A percentile compares a stretch with the other conserved stretches of the same genome.
Evolutionary conservation across 2,329 filamentous ascomycete species (phyloP).

Genomic region (Phoma sp.): DNA sequence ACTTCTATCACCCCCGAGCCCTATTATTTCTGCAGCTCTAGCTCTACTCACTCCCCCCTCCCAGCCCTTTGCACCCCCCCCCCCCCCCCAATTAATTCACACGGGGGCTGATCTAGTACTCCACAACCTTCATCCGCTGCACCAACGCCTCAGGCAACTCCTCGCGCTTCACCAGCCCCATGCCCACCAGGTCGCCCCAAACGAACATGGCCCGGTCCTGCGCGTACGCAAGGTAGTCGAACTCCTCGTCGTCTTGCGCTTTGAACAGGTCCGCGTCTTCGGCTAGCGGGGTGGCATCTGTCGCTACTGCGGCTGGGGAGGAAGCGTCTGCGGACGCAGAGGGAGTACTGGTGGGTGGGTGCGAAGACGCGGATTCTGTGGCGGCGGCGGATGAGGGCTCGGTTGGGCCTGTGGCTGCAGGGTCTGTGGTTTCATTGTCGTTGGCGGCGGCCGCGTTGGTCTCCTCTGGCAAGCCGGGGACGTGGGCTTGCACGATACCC

Average conservation of each 20-base stretch:
- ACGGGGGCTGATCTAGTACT: slow-evolving; percentile 50
- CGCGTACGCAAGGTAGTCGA: slow-evolving; percentile 91
- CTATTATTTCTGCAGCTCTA: too few relatives aligned
- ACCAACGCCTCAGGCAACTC: slow-evolving; percentile 76
- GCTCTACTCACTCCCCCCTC: too few relatives aligned
- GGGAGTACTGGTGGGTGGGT: background rate
- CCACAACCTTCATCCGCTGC: slow-evolving; percentile 70
- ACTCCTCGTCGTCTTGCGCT: slow-evolving; percentile 69
- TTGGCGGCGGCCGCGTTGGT: slow-evolving; percentile 26
- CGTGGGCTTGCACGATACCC: slow-evolving; percentile 94
- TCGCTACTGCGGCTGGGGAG: too few relatives aligned
- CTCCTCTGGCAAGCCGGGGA: slow-evolving; percentile 71
- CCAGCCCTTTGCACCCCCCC: too few relatives aligned
- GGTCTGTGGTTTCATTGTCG: too few relatives aligned
- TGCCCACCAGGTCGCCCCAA: slow-evolving; percentile 83
- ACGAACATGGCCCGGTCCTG: slow-evolving; percentile 92
- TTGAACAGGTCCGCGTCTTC: slow-evolving; percentile 49
- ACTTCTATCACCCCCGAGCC: too few relatives aligned
- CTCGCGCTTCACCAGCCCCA: slow-evolving; percentile 76
- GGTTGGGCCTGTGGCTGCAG: too few relatives aligned
- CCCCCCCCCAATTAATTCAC: background rate
- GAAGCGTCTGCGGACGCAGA: too few relatives aligned
- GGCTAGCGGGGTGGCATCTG: slow-evolving; percentile 22
- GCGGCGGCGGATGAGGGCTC: background rate
- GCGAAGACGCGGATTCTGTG: slow-evolving; percentile 2